Conservation (phyloP, 805 yeast genomes). For the Maudiozyma bulderi region DNA sequence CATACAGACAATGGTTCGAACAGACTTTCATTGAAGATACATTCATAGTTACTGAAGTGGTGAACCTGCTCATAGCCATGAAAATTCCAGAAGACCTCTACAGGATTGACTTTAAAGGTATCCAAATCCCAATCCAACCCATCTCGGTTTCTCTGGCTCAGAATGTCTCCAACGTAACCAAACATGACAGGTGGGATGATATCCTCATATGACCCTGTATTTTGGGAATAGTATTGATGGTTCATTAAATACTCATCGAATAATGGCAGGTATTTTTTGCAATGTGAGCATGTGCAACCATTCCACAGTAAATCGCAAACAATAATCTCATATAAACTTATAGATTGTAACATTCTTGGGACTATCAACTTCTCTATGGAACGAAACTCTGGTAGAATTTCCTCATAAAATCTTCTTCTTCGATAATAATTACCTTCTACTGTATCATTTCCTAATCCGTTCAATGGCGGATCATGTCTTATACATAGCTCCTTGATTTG, state of each 20-base stretch:
- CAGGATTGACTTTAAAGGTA: slow-evolving; percentile 26
- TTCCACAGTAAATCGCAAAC: slow-evolving; percentile 69
- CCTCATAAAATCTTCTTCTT: slow-evolving; percentile 43
- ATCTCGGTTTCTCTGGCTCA: slow-evolving; percentile 29
- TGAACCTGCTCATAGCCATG: slow-evolving; percentile 37
- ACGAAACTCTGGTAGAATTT: slow-evolving; percentile 37
- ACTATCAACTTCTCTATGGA: slow-evolving; percentile 38
- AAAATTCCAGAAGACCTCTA: slow-evolving; percentile 36
- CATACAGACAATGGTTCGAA: slow-evolving; percentile 34
- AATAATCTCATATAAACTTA: slow-evolving; percentile 60
- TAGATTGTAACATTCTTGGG: slow-evolving; percentile 50
- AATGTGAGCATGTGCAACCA: slow-evolving; percentile 58
- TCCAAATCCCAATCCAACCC: slow-evolving; percentile 27
- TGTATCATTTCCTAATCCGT: slow-evolving; percentile 52
- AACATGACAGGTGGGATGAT: slow-evolving; percentile 50
- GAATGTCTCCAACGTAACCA: slow-evolving; percentile 39
- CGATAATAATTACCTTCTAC: slow-evolving; percentile 66
- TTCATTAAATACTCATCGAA: slow-evolving; percentile 54
- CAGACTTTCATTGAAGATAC: slow-evolving; percentile 37
- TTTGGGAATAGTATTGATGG: slow-evolving; percentile 48
- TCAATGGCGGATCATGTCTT: slow-evolving; percentile 49
- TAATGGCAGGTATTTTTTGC: slow-evolving; percentile 39
- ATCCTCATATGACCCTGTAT: slow-evolving; percentile 44
- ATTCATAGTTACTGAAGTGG: slow-evolving; percentile 32
- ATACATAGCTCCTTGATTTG: slow-evolving; percentile 37